Evolutionary conservation across 2,329 filamentous ascomycete genomes (phyloP).

Genomic region (Aaosphaeria pasadenensis): DNA sequence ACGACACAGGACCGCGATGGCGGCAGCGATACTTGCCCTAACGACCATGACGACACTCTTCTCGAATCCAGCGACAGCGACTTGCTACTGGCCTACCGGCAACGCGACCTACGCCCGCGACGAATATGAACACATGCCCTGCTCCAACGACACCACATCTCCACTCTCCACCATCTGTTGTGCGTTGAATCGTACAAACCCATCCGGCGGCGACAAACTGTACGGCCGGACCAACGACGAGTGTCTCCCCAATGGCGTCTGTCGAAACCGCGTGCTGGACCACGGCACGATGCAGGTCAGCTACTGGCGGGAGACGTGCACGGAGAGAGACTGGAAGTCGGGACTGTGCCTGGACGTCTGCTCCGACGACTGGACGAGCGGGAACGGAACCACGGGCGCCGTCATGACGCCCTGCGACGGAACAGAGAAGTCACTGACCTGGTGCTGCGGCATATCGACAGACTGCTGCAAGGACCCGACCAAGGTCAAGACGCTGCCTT

Average conservation of each 20-base stretch:
- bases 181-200: slow-evolving; percentile 7
- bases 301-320: slow-evolving; percentile 7
- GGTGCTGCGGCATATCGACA: slow-evolving; percentile 7
- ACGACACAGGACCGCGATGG: too few relatives aligned
- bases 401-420: slow-evolving; percentile 9
- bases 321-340: slow-evolving; percentile 4
- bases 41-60: too few relatives aligned
- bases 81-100: slow-evolving; percentile 5
- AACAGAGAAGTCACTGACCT: slow-evolving; percentile 1
- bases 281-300: slow-evolving; percentile 4
- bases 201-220: slow-evolving; percentile 3
- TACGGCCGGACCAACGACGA: slow-evolving; percentile 5
- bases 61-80: not conserved
- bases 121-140: slow-evolving; percentile 4
- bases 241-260: slow-evolving; percentile 7
- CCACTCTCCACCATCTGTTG: slow-evolving; percentile 7
- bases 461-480: slow-evolving; percentile 3
- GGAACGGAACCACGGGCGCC: slow-evolving; percentile 4
- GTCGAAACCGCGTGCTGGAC: slow-evolving; percentile 3
- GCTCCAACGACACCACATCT: slow-evolving; percentile 4
- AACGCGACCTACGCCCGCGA: slow-evolving; percentile 4
- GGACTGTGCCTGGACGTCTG: slow-evolving; percentile 8
- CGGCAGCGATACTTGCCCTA: too few relatives aligned
- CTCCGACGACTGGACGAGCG: slow-evolving; percentile 3
- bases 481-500: slow-evolving; percentile 5